Evolutionary conservation across 2,329 filamentous ascomycete species (phyloP), one percentile per base, ranked within the genome.

Genomic region (Exophiala sideris): DNA sequence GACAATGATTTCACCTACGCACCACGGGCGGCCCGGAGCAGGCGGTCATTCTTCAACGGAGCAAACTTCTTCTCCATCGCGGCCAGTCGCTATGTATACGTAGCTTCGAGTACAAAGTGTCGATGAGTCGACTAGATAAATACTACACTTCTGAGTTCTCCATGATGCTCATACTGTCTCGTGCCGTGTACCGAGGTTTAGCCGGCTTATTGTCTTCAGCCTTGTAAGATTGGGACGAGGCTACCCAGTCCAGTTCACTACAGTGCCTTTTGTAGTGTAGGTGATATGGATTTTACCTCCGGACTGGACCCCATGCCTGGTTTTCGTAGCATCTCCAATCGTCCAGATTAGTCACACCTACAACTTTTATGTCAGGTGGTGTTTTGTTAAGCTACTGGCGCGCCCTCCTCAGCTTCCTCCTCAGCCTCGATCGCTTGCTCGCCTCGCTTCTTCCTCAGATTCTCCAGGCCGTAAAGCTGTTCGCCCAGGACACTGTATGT

Each of bases 1-100:
- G 24, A 6, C 12, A 10, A 16, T 33, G 20, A 36, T 35, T 5
- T 24, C n/a, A 18, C 35, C 29, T 14, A 59, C 59, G 44, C 75
- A 95, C 91, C 94, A 81, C 88, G 84, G 62, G 94, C 94, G 64
- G 92, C 89, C 69, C 94, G 85, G 55, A 99, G 78, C 68, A 99
- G 80, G 65, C 97, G 78, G 69, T 99, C 92, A 73, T 99, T 99
- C 75, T 95, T 85, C 70, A 97, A 76, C 53, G 91, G 89, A 66
- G 86, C 84, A 66, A 96, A 96, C 65, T 84, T 73, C 64, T 83
- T 78, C 58, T 77, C 76, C 87, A 90, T 91, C n/a, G 45, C 45
- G 40, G 20, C 16, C 1, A 20, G 14, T 21, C 9, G 39, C 10
- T 7, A 2, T 9, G 6, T 38, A 20, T 41, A 8, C 7, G 24